Evolutionary conservation across 2,329 filamentous ascomycete species (phyloP), one percentile per base, ranked within the genome.

Genomic region (Sporothrix humicola): DNA sequence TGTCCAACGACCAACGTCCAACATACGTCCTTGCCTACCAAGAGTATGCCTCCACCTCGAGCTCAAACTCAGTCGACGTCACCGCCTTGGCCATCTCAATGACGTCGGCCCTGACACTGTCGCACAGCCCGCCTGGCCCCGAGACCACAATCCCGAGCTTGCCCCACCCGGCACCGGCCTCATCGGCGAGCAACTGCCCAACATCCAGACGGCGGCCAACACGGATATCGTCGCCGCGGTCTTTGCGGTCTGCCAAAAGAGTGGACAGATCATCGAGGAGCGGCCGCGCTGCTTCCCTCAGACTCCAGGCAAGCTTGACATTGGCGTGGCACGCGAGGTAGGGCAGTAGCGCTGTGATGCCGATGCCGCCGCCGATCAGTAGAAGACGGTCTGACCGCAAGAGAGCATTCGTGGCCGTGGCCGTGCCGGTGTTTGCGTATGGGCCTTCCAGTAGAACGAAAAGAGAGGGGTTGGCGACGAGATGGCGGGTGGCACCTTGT

Each of bases 291-390:
- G 26, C 59, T 6, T 23, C 59, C n/a, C 3, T 7, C 3, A 46
- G 37, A n/a, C 58, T 61, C 58, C 58, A 61, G 63, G 50, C 78
- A 0, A 85, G 77, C 74, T 82, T 83, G 6, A 81, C 74, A 73
- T 82, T 84, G 20, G 73, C 63, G 72, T 83, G 82, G 54, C 69
- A 69, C 17, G 72, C 69, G 2, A 82, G 54, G 68, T 79, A 81
- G 2, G 82, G 80, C 0, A 87, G 74, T 15, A 85, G 63, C 2
- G 79, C 83, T 0, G 85, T 86, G 76, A 87, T 84, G 59, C 85
- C 85, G 42, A 87, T 83, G 9, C 85, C 85, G 20, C 86, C 85
- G 1, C 79, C 83, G 54, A 87, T 81, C 65, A 84, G 80, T 9
- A 87, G 74, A 1, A 86, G 71, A 0, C 79, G 76, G 73, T 83